phyloP scores from a whole-genome alignment of 2,329 filamentous ascomycete genomes.

The Cadophora sp. region DNA sequence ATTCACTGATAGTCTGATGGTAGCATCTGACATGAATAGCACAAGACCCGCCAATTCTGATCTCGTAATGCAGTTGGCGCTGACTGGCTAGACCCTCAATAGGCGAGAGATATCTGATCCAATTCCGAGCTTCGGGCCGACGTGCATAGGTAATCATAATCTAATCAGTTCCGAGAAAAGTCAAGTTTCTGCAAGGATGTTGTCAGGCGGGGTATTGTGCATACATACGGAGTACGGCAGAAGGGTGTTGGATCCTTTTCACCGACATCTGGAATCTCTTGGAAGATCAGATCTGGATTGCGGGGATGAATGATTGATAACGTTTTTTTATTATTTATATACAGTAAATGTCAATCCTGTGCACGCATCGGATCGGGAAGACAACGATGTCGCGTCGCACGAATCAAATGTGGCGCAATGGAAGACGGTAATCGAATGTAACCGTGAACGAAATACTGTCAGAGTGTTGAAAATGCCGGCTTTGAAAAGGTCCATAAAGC shows the following conservation, averaged over 20 bases:
- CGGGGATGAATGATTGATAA: neutral
- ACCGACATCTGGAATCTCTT: neutral
- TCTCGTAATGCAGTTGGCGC: neutral
- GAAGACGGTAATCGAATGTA: neutral
- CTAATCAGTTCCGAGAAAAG: constrained; percentile 9
- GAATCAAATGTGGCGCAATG: neutral
- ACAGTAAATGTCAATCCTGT: neutral
- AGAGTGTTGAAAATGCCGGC: neutral
- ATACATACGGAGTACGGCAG: neutral
- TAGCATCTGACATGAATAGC: neutral
- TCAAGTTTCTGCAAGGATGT: neutral
- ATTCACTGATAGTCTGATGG: constrained; percentile 1
- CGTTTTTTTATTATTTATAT: no score
- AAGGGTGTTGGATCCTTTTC: neutral
- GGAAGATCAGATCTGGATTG: constrained; percentile 8
- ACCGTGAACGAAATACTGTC: neutral
- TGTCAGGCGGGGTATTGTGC: neutral
- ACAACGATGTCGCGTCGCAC: neutral
- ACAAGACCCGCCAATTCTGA: neutral
- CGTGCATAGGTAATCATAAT: neutral
- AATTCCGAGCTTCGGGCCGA: neutral
- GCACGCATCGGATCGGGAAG: neutral
- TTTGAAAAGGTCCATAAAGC: neutral
- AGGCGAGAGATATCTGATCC: neutral
- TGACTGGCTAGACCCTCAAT: neutral